Evolutionary conservation across 495 filamentous ascomycete species (phyloP).

Genomic region (Trichoderma erinaceum): DNA sequence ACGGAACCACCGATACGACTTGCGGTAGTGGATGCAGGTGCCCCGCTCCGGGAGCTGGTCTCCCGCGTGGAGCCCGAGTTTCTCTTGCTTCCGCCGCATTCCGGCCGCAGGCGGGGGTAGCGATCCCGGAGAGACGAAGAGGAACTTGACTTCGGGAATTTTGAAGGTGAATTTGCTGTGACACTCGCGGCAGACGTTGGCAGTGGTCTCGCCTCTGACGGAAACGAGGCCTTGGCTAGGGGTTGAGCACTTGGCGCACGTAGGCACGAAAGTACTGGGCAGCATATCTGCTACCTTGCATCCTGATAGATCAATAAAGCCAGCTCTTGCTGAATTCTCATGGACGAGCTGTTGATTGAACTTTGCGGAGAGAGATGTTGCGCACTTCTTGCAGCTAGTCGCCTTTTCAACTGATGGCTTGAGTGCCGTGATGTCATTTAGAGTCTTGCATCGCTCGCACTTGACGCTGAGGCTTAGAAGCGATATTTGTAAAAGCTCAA

Average conservation of each 20-base stretch:
- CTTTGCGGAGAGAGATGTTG: constrained; percentile 56
- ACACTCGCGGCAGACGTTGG: constrained; percentile 75
- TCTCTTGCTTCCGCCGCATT: constrained; percentile 58
- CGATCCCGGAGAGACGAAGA: constrained; percentile 56
- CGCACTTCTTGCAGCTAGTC: constrained; percentile 69
- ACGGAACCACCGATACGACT: constrained; percentile 81
- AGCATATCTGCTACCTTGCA: constrained; percentile 76
- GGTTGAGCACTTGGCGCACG: constrained; percentile 75
- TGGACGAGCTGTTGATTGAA: constrained; percentile 77
- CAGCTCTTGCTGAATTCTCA: constrained; percentile 65
- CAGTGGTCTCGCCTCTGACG: constrained; percentile 69
- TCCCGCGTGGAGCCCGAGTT: constrained; percentile 71
- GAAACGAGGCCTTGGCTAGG: constrained; percentile 59
- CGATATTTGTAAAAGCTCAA: constrained; percentile 71
- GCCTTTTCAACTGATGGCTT: constrained; percentile 38
- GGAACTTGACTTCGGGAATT: constrained; percentile 74
- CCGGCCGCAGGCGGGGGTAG: constrained; percentile 32
- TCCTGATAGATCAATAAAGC: constrained; percentile 75
- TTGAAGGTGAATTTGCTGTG: constrained; percentile 80
- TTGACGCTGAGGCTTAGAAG: constrained; percentile 68
- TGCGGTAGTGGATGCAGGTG: constrained; percentile 71
- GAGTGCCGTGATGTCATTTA: constrained; percentile 64
- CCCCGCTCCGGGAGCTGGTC: constrained; percentile 71
- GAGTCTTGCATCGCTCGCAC: constrained; percentile 78
- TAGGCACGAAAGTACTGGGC: constrained; percentile 72